Evolutionary conservation across 768 basidiomycete genomes (phyloP).

Genomic region (Amanita subjunquillea): DNA sequence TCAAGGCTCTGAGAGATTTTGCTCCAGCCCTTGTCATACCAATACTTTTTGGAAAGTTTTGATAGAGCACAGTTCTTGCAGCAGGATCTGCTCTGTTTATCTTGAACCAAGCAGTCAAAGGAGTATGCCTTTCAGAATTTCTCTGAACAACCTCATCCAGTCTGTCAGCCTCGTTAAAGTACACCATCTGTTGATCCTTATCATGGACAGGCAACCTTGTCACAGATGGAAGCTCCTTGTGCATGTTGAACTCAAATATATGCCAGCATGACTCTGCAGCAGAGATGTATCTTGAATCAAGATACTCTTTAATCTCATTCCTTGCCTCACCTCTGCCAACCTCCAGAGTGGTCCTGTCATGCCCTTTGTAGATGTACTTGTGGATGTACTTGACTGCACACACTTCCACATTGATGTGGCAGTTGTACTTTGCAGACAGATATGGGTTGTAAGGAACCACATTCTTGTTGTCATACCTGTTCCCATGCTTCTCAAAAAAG

Average conservation of each 20-base stretch:
- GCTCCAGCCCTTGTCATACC: not conserved
- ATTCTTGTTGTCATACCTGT: conserved; percentile 22
- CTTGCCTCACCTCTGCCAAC: conserved; percentile 11
- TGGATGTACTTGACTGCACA: too few relatives aligned
- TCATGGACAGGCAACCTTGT: too few relatives aligned
- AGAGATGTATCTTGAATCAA: conserved; percentile 26
- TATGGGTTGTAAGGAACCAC: conserved; percentile 45
- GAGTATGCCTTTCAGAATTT: conserved; percentile 15
- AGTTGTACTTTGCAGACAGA: too few relatives aligned
- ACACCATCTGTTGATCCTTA: conserved; percentile 27
- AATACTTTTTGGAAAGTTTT: not conserved
- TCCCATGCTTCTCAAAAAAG: not conserved
- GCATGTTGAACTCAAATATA: conserved; percentile 22
- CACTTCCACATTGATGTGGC: too few relatives aligned
- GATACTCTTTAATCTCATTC: conserved; percentile 25
- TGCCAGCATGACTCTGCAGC: too few relatives aligned
- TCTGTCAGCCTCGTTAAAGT: conserved; percentile 21
- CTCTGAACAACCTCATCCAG: conserved; percentile 13
- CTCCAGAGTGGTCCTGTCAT: conserved; percentile 27
- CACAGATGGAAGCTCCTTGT: conserved; percentile 27
- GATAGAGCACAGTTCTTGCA: not conserved
- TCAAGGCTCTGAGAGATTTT: too few relatives aligned
- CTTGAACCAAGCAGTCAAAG: conserved; percentile 11
- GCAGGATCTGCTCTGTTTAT: not conserved
- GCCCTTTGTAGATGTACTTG: too few relatives aligned